These are phyloP conservation scores for Agaricus subrufescens DNA, from an alignment of 768 basidiomycete species.

Conservation along the genomic window DNA sequence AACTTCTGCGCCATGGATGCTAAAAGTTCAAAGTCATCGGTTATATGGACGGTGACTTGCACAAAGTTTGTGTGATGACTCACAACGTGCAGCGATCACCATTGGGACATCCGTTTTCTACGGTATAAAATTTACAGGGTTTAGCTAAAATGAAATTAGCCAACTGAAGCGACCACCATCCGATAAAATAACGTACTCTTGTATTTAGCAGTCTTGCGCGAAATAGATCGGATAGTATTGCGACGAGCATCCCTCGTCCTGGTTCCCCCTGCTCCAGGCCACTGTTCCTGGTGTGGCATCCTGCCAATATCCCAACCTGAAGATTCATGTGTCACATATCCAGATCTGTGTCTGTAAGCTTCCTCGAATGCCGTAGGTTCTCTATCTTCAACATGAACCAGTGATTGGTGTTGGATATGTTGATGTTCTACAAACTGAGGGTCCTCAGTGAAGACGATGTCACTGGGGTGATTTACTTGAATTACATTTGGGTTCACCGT, in stretches of 20 bases:
- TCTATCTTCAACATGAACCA: constrained; percentile 16
- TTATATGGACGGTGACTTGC: neutral
- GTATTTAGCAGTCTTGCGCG: constrained; percentile 32
- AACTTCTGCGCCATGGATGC: constrained; percentile 39
- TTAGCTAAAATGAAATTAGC: constrained; percentile 38
- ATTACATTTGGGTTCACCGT: constrained; percentile 9
- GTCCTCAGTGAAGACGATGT: constrained; percentile 32
- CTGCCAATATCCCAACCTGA: neutral
- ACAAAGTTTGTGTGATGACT: constrained; percentile 17
- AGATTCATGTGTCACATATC: neutral
- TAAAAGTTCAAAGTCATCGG: constrained; percentile 17
- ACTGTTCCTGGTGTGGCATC: neutral
- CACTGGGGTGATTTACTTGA: constrained; percentile 17
- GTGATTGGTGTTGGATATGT: constrained; percentile 34
- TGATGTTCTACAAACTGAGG: constrained; percentile 35
- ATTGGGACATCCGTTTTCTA: constrained; percentile 43
- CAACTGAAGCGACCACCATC: neutral
- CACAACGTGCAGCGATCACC: constrained; percentile 59
- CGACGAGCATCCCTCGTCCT: constrained; percentile 13
- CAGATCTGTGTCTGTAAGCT: neutral
- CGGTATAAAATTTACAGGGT: constrained; percentile 51
- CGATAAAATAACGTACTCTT: constrained; percentile 32
- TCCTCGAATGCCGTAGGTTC: neutral
- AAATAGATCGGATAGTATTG: constrained; percentile 18
- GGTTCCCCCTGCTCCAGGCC: neutral